Base-by-base conservation (phyloP, 306 rosid genomes). In the Citrullus colocynthis region DNA sequence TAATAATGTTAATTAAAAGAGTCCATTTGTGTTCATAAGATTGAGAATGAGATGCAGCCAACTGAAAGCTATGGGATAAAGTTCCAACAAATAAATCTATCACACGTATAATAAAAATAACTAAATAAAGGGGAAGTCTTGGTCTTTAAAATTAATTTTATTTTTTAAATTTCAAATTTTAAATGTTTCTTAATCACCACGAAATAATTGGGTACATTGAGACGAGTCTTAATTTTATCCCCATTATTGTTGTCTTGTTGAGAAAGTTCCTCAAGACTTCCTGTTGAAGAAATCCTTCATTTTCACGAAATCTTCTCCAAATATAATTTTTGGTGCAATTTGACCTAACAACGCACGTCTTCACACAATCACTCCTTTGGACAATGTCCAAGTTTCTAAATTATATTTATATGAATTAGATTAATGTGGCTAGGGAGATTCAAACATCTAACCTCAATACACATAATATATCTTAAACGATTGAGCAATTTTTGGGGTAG, bases 241-340 rank as follows among this genome's bases (percentile, higher is more conserved):
- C 18, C n/a, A 70, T 70, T 48, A 48, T 48, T 45, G 0, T 48
- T 51, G 56, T 16, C 7, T 48, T 71, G 39, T 71, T 0, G 17
- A 30, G 76, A 45, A 71, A 71, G 57, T 48, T 66, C 55, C 34
- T 44, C 41, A 71, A 24, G 76, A 71, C 76, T 71, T 71, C 41
- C 13, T 45, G 58, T 45, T 70, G 76, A 70, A 70, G 58, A 70
- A 45, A 70, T 24, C 52, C 11, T 70, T 12, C 12, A 70, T 14
- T 21, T 37, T 39, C 52, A 4, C 52, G n/a, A 39, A 66, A 39
- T 39, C 54, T 64, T 64, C 20, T 6, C 7, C 17, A 36, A 14
- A 34, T 17, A 0, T 16, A 6, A 15, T 15, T 14, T 65, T 65
- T 65, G 24, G 45, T 63, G 21, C 12, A 12, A 8, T 34, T 63